These are phyloP conservation scores for Dunaliella sp. DNA, from an alignment of 139 green algal species.

Conservation along the genomic window DNA sequence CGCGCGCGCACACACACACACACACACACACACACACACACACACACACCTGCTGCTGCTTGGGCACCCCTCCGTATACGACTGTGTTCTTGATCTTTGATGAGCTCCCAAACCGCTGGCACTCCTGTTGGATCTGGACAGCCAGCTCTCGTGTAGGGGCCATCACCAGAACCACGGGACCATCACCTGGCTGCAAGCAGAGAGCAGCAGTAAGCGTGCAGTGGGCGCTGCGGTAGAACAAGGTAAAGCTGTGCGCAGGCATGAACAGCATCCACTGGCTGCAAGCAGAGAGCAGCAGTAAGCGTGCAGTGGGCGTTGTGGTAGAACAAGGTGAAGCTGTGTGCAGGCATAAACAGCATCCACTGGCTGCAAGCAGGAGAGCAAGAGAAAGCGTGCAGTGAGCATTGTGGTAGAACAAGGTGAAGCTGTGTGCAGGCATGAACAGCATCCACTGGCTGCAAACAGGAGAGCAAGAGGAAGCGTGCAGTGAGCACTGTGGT, in stretches of 20 bases:
- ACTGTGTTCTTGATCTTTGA: slow-evolving; percentile 78
- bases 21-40: no score
- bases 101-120: slow-evolving; percentile 83
- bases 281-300: background rate
- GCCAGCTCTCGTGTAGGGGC: slow-evolving; percentile 92
- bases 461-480: background rate
- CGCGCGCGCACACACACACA: no score
- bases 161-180: slow-evolving; percentile 89
- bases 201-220: no score
- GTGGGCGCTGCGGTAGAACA: no score
- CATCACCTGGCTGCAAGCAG: slow-evolving; percentile 64
- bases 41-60: slow-evolving; percentile 64
- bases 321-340: no score
- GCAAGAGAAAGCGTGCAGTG: no score
- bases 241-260: no score
- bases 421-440: no score
- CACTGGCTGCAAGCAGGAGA: slow-evolving; percentile 38
- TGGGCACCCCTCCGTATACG: slow-evolving; percentile 87
- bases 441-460: slow-evolving; percentile 73
- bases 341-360: no score
- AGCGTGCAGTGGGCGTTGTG: no score
- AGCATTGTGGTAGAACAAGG: no score
- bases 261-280: slow-evolving; percentile 81
- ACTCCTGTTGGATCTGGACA: slow-evolving; percentile 90
- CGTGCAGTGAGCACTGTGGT: no score